Evolutionary conservation across 2,329 filamentous ascomycete genomes (phyloP).

Genomic region (Alternaria sp.): DNA sequence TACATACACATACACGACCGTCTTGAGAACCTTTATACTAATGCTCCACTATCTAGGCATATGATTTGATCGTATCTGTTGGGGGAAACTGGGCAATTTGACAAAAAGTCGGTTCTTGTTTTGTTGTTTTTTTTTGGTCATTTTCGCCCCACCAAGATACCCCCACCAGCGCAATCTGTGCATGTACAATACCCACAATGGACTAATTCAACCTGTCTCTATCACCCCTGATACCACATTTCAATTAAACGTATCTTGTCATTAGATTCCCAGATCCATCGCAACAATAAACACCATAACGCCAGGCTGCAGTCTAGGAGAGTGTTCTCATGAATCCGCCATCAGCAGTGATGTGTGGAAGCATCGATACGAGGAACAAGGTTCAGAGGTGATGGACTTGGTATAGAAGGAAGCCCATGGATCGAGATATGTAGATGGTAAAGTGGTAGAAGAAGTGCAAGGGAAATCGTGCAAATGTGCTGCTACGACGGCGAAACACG

Average conservation of each 20-base stretch:
- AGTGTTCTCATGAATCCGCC: no score
- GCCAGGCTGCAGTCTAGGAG: not conserved
- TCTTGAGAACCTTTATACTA: not conserved
- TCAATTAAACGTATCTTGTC: not conserved
- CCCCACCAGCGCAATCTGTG: constrained; percentile 1
- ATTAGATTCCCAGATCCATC: not conserved
- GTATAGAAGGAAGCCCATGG: not conserved
- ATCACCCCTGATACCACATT: not conserved
- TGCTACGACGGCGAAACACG: constrained; percentile 6
- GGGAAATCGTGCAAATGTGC: constrained; percentile 15
- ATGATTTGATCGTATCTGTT: constrained; percentile 3
- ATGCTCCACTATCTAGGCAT: not conserved
- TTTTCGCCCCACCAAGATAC: constrained; percentile 4
- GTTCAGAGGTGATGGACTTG: not conserved
- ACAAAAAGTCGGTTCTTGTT: not conserved
- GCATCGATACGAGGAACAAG: not conserved
- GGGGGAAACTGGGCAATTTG: not conserved
- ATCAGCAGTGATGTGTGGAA: not conserved
- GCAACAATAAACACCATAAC: not conserved
- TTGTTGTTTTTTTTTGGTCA: not conserved
- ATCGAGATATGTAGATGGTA: not conserved
- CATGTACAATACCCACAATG: not conserved
- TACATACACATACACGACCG: no score
- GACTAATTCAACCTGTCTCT: constrained; percentile 5
- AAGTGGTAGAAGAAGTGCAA: not conserved